Evolutionary conservation across 495 filamentous ascomycete genomes (phyloP).

Genomic region (Hyaloscypha finlandica): DNA sequence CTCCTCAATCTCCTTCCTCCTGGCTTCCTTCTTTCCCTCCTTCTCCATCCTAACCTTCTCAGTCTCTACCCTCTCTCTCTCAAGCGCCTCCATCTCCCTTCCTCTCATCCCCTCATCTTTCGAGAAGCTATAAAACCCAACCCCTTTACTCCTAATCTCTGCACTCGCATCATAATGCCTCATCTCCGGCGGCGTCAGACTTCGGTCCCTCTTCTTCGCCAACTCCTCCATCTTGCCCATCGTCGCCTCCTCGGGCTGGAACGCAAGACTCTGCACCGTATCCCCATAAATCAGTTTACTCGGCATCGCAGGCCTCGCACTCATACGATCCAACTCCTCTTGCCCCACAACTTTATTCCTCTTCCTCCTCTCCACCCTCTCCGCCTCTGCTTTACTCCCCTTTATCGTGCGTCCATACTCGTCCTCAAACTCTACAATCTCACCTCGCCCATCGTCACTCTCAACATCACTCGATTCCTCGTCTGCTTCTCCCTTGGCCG

Average conservation of each 20-base stretch:
- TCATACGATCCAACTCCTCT: slow-evolving; percentile 48
- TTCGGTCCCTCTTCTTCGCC: slow-evolving; percentile 72
- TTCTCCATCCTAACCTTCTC: slow-evolving; percentile 59
- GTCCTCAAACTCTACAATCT: slow-evolving; percentile 80
- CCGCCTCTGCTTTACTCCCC: slow-evolving; percentile 64
- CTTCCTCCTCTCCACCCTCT: slow-evolving; percentile 51
- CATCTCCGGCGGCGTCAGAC: slow-evolving; percentile 72
- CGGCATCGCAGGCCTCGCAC: slow-evolving; percentile 60
- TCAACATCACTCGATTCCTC: slow-evolving; percentile 45
- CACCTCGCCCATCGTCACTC: slow-evolving; percentile 48
- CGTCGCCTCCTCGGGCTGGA: slow-evolving; percentile 64
- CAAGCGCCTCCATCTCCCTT: slow-evolving; percentile 75
- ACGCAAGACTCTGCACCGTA: slow-evolving; percentile 77
- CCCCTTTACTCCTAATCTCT: slow-evolving; percentile 85
- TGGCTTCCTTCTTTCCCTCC: slow-evolving; percentile 49
- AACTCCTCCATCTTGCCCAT: slow-evolving; percentile 68
- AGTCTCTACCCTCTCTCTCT: slow-evolving; percentile 66
- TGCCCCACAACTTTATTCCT: slow-evolving; percentile 46
- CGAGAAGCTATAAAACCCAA: slow-evolving; percentile 87
- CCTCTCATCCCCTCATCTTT: slow-evolving; percentile 63
- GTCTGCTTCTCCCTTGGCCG: slow-evolving; percentile 40
- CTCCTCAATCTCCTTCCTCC: slow-evolving; percentile 53
- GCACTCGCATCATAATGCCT: slow-evolving; percentile 80
- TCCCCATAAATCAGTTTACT: slow-evolving; percentile 78
- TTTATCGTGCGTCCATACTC: slow-evolving; percentile 81